Evolutionary conservation across 176 grass and related monocot species (phyloP), one percentile per base, ranked within the genome.

Genomic region (Aegilops tauschii): DNA sequence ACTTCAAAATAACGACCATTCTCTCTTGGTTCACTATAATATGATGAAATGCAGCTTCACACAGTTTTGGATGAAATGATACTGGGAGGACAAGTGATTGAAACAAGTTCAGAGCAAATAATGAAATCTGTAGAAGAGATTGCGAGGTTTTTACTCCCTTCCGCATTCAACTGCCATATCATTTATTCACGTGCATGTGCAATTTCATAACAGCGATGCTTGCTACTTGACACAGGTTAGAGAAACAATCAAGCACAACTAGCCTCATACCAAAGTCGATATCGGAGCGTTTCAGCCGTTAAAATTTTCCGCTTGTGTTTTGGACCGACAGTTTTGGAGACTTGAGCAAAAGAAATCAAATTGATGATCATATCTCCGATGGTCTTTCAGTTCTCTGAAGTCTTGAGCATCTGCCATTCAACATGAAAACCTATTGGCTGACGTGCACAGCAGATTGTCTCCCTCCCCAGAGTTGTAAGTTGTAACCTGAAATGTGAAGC

Each of bases 31-130:
- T 90, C 66, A 65, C 82, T 52, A 9, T 0, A 64, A 66, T 83
- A 84, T 50, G 7, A 87, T 50, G 4, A 87, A 74, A 80, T 94
- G 85, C 92, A 98, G 93, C 83, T 96, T 85, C 92, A 98, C 87
- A 91, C 80, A 13, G 84, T 98, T 90, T 88, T 98, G 83, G 97
- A 98, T 87, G 97, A 98, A 88, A 98, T 98, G 79, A 94, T 98
- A 86, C 66, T 96, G 31, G 92, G 97, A 16, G 97, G 97, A 31
- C 94, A 93, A 78, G 97, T 98, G 27, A 87, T 93, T 65, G 94
- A 98, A 89, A 98, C 97, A 54, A 96, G 89, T 81, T 96, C 88
- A 27, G 97, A 91, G 76, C 79, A 93, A 82, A 92, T 96, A 79
- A 36, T 94, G 83, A 91, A 84, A 87, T 89, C 87, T 12, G 90